phyloP scores from a whole-genome alignment of 441 rosid genomes.

The Rhodomyrtus psidioides region DNA sequence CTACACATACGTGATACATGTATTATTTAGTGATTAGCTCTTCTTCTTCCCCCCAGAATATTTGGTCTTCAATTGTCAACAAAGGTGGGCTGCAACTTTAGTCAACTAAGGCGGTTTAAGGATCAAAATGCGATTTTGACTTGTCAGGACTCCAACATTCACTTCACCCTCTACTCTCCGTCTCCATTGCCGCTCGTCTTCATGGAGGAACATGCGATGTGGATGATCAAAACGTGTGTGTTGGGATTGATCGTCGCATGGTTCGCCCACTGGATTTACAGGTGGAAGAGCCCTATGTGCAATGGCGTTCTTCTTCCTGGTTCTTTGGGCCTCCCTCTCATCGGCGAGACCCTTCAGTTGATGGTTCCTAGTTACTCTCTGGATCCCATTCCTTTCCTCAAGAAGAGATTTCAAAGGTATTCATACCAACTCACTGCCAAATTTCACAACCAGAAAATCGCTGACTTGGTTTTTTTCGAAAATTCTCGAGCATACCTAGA shows the following conservation, averaged over 20 bases:
- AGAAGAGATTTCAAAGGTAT: slow-evolving; percentile 9
- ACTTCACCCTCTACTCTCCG: not conserved
- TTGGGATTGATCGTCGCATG: not conserved
- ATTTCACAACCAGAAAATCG: not conserved
- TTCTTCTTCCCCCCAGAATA: too few species aligned
- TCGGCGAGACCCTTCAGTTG: slow-evolving; percentile 21
- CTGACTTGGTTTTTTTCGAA: not conserved
- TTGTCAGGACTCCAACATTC: too few species aligned
- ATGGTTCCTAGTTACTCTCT: slow-evolving; percentile 11
- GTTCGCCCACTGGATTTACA: slow-evolving; percentile 2
- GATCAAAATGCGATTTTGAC: too few species aligned
- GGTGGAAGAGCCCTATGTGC: slow-evolving; percentile 13
- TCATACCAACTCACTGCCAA: not conserved
- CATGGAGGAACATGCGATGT: not conserved
- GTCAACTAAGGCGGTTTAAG: too few species aligned
- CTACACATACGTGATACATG: too few species aligned
- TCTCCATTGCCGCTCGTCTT: not conserved
- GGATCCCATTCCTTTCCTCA: slow-evolving; percentile 16
- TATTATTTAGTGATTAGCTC: too few species aligned
- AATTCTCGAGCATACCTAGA: not conserved
- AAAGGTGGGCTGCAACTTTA: too few species aligned
- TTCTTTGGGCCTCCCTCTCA: slow-evolving; percentile 13
- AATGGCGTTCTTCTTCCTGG: slow-evolving; percentile 21
- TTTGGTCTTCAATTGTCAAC: too few species aligned
- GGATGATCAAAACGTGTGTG: not conserved